A percentile compares a stretch with the other conserved stretches of the same genome.
phyloP scores from a whole-genome alignment of 495 filamentous ascomycete species.

The Daldinia concentrica region DNA sequence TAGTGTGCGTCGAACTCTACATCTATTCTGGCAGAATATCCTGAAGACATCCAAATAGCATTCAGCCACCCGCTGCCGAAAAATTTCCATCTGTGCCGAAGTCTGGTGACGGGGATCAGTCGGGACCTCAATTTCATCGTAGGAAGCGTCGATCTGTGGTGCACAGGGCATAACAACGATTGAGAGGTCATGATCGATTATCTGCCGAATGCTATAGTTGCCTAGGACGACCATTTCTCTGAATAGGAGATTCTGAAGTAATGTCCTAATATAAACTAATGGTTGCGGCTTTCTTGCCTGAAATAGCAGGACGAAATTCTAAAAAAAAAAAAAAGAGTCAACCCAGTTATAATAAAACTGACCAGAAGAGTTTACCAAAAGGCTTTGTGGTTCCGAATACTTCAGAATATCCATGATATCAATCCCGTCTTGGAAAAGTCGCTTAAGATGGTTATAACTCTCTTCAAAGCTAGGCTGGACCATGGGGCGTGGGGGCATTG shows the following conservation, averaged over 20 bases:
- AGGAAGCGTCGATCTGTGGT: conserved; percentile 73
- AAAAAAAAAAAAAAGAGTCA: conserved; percentile 5
- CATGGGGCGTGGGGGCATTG: conserved; percentile 90
- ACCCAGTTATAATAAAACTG: conserved; percentile 11
- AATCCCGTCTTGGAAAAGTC: conserved; percentile 76
- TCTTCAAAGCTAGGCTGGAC: conserved; percentile 77
- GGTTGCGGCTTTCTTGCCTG: conserved; percentile 83
- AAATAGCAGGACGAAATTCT: conserved; percentile 76
- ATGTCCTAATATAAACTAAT: conserved; percentile 81
- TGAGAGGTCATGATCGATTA: conserved; percentile 81
- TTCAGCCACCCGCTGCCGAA: conserved; percentile 76
- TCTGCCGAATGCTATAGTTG: conserved; percentile 70
- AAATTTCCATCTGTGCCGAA: conserved; percentile 79
- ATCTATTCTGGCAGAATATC: conserved; percentile 87
- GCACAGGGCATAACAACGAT: conserved; percentile 78
- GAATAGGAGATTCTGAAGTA: conserved; percentile 81
- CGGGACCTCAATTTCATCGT: conserved; percentile 78
- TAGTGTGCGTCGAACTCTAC: conserved; percentile 82
- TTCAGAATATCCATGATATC: conserved; percentile 73
- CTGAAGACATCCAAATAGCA: conserved; percentile 84
- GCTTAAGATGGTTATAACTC: conserved; percentile 73
- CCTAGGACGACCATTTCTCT: conserved; percentile 72
- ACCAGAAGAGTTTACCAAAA: conserved; percentile 61
- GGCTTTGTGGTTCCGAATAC: conserved; percentile 72
- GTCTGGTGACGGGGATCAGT: conserved; percentile 80